Percentiles rank a stretch among this genome's conserved stretches.
phyloP scores from a whole-genome alignment of 192 early-diverging fungal species.

The Umbelopsis isabellina region DNA sequence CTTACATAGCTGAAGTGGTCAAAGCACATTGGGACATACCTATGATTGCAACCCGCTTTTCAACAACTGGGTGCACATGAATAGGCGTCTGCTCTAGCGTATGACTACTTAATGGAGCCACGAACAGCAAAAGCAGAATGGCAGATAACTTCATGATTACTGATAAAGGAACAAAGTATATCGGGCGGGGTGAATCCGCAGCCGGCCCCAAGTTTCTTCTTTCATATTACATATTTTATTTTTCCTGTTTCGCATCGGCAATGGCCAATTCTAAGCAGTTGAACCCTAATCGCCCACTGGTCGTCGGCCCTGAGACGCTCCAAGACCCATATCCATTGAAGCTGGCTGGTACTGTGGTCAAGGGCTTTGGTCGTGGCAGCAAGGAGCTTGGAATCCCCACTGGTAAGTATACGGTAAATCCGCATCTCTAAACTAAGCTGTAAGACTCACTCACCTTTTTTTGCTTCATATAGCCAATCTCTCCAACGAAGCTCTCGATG shows the following conservation, averaged over 20 bases:
- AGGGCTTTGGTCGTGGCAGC: conserved; percentile 94
- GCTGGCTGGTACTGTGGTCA: conserved; percentile 79
- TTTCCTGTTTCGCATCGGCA: background rate
- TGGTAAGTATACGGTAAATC: conserved; percentile 48
- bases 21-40: conserved; percentile 28
- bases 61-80: background rate
- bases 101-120: conserved; percentile 2
- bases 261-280: conserved; percentile 19
- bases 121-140: background rate
- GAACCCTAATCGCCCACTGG: conserved; percentile 53
- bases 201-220: background rate
- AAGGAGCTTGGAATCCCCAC: conserved; percentile 98
- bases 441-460: background rate
- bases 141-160: background rate
- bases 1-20: background rate
- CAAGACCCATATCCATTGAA: conserved; percentile 76
- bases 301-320: conserved; percentile 66
- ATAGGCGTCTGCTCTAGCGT: background rate
- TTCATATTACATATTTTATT: background rate
- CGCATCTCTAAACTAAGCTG: too few species aligned
- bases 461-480: conserved; percentile 76
- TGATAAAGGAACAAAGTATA: background rate
- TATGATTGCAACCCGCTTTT: conserved; percentile 51
- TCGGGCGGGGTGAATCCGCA: background rate
- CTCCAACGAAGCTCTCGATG: conserved; percentile 72